Evolutionary conservation across 164 flowering plant genomes (phyloP), one percentile per base, ranked within the genome.

Genomic region (Cinnamomum chago): DNA sequence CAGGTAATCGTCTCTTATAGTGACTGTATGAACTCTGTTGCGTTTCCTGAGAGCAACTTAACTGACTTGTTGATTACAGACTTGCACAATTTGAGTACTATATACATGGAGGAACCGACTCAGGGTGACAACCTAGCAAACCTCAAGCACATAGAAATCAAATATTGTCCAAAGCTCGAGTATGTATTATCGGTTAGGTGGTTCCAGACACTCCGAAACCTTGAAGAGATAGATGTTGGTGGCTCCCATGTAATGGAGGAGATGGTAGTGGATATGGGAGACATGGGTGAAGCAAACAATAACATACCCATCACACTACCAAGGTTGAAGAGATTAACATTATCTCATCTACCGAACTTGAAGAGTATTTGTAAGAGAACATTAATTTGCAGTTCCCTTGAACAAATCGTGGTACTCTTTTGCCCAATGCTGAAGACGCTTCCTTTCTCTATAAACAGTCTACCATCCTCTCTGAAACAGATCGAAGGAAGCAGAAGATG

Each of bases 21-120:
- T 40, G 11, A 40, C 2, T 40, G 47, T 40, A 40, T 40, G 47
- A 40, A 40, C 47, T 40, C 47, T 40, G 9, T 0, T 40, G 47
- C 9, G 7, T 40, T 40, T 40, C 47, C 10, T 40, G 11, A 7
- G 9, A 1, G 47, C 47, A 9, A 40, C 47, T 40, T 40, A 9
- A 40, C 11, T 40, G 0, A 1, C 11, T 40, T 40, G 47, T 0
- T 1, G 47, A 40, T 40, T 5, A 0, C 0, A 0, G 0, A 0
- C 11, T 40, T 40, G 47, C 0, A 7, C 47, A 40, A 40, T 40
- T 40, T 40, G 2, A 40, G 11, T 1, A 40, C 47, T 1, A 40
- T 40, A 9, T 1, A 9, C 47, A 40, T 40, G 9, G 47, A 40
- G 47, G 10, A 40, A 40, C 11, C 47, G 11, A 40, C 47, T 40